Evolutionary conservation across 208 protist genomes (phyloP).

Genomic region (Leishmania aethiopica): DNA sequence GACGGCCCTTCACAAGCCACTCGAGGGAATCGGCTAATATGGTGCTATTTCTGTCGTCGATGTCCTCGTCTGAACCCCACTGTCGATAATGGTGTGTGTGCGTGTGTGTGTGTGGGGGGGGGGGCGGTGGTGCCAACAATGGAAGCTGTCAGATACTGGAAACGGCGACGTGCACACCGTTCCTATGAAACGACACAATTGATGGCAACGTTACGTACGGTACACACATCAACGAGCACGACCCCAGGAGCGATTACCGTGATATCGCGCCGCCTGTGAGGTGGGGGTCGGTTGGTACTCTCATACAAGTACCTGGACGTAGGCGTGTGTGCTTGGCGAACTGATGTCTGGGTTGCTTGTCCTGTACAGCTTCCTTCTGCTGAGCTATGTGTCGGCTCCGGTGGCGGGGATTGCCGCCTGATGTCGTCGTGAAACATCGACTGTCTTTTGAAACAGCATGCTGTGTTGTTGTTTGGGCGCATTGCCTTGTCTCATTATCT

Average conservation of each 20-base stretch:
- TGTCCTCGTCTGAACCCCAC: constrained; percentile 35
- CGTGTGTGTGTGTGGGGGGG: no score
- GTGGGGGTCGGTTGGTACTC: constrained; percentile 46
- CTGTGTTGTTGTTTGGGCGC: constrained; percentile 33
- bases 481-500: constrained; percentile 36
- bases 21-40: constrained; percentile 63
- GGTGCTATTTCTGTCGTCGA: constrained; percentile 41
- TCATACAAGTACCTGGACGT: constrained; percentile 48
- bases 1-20: constrained; percentile 29
- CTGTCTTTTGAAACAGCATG: constrained; percentile 52
- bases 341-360: constrained; percentile 36
- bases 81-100: constrained; percentile 26
- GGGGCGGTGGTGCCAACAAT: constrained; percentile 30
- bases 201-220: constrained; percentile 42
- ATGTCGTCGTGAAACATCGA: constrained; percentile 46
- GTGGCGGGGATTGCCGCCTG: constrained; percentile 46
- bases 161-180: background rate
- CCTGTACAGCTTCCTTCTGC: constrained; percentile 34
- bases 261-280: constrained; percentile 19
- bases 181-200: constrained; percentile 24
- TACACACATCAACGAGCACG: constrained; percentile 41
- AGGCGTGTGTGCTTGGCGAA: constrained; percentile 34
- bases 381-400: constrained; percentile 35
- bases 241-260: constrained; percentile 23
- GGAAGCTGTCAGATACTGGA: constrained; percentile 11